Percentiles rank a stretch among this genome's conserved stretches.
phyloP scores from a whole-genome alignment of 306 rosid species.

The Trichosanthes cucumerina region DNA sequence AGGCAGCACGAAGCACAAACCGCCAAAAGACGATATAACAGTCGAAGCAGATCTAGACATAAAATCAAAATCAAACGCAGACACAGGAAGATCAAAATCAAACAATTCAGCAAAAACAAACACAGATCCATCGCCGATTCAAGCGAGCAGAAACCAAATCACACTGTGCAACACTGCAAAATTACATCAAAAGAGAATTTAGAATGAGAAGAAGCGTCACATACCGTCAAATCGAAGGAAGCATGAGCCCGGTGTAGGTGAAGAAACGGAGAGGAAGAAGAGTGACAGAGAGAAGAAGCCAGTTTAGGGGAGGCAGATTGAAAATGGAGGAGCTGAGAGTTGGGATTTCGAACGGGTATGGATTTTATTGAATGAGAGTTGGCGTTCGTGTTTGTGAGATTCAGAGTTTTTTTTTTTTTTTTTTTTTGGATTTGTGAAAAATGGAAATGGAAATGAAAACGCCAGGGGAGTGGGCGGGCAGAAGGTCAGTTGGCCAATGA shows the following conservation, averaged over 20 bases:
- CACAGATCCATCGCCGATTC: slow-evolving; percentile 13
- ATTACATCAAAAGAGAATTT: not conserved
- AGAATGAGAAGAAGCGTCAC: not conserved
- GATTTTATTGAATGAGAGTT: not conserved
- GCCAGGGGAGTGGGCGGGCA: not conserved
- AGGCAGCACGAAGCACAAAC: not conserved
- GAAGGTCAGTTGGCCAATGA: slow-evolving; percentile 21
- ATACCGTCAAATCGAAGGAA: slow-evolving; percentile 9
- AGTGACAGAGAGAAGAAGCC: not conserved
- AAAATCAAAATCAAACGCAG: slow-evolving; percentile 5
- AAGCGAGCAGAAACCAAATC: not conserved
- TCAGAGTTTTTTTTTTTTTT: not conserved
- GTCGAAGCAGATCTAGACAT: not conserved
- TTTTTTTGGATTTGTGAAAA: not conserved
- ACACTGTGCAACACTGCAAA: not conserved
- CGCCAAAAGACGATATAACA: not conserved
- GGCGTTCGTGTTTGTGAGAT: not conserved
- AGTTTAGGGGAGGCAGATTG: not conserved
- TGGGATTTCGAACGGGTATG: not conserved
- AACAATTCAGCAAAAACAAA: not conserved
- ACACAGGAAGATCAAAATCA: not conserved
- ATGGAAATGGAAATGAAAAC: not conserved
- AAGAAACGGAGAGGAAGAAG: not conserved
- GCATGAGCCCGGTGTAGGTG: not conserved
- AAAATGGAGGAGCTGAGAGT: not conserved